Evolutionary conservation across 345 rosid species (phyloP).

Genomic region (Raphanus sativus): DNA sequence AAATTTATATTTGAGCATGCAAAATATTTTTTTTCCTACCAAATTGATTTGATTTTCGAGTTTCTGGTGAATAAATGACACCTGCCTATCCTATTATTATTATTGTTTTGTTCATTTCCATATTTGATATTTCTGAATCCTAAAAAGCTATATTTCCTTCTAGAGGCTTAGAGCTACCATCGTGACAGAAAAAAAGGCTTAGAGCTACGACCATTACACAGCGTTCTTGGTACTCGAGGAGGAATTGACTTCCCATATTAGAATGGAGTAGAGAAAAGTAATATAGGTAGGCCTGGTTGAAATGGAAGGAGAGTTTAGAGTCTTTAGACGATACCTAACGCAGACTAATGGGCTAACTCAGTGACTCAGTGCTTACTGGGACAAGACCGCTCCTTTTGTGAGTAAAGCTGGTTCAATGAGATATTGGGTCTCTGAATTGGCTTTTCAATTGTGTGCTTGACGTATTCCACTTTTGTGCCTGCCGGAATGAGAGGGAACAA

Average conservation of each 20-base stretch:
- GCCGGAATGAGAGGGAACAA: slow-evolving; percentile 14
- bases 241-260: slow-evolving; percentile 17
- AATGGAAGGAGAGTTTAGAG: slow-evolving; percentile 7
- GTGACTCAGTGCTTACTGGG: neutral
- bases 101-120: slow-evolving; percentile 13
- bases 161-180: neutral
- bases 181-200: too few species aligned
- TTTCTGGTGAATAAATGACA: too few species aligned
- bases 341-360: neutral
- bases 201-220: slow-evolving; percentile 18
- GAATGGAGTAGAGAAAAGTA: slow-evolving; percentile 6
- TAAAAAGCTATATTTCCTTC: neutral
- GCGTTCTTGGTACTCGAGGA: neutral
- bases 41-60: too few species aligned
- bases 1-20: too few species aligned
- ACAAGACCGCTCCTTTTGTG: too few species aligned
- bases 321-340: slow-evolving; percentile 17
- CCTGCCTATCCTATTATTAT: too few species aligned
- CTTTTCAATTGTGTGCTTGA: slow-evolving; percentile 19
- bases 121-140: neutral
- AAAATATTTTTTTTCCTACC: too few species aligned
- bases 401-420: too few species aligned
- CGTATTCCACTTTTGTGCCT: neutral
- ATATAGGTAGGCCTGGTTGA: slow-evolving; percentile 21
- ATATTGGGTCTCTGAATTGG: neutral